Evolutionary conservation across 2,329 filamentous ascomycete genomes (phyloP).

Genomic region (Nannizziopsis arthrosporioides): DNA sequence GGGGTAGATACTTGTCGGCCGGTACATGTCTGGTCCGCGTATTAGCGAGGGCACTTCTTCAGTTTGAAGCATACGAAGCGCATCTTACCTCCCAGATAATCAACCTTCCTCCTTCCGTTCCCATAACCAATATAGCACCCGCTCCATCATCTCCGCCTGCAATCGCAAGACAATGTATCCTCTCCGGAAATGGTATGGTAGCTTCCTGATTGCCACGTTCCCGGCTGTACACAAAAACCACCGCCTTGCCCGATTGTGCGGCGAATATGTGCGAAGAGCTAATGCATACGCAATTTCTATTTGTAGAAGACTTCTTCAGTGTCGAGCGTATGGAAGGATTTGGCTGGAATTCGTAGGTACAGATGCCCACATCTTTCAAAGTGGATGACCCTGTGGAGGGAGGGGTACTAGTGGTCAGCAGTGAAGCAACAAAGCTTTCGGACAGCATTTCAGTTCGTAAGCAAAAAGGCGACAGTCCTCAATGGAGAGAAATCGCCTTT

Average conservation of each 20-base stretch:
- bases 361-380: conserved; percentile 72
- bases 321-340: conserved; percentile 59
- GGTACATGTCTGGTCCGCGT: conserved; percentile 28
- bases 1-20: conserved; percentile 36
- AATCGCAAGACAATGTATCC: conserved; percentile 65
- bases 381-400: conserved; percentile 35
- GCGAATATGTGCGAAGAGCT: conserved; percentile 78
- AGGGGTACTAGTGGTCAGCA: conserved; percentile 25
- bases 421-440: conserved; percentile 38
- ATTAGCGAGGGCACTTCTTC: conserved; percentile 2
- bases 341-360: conserved; percentile 71
- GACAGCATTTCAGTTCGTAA: conserved; percentile 33
- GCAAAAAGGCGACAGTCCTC: not conserved
- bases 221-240: conserved; percentile 83
- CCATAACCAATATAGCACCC: conserved; percentile 54
- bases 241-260: conserved; percentile 80
- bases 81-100: conserved; percentile 78
- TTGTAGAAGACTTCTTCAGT: conserved; percentile 87
- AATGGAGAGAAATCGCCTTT: not conserved
- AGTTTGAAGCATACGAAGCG: conserved; percentile 12
- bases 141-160: conserved; percentile 47
- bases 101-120: conserved; percentile 72
- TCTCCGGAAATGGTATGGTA: conserved; percentile 74
- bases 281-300: conserved; percentile 65
- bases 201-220: conserved; percentile 78